Base-by-base conservation (phyloP, 768 basidiomycete species). In the Trametes villosa region DNA sequence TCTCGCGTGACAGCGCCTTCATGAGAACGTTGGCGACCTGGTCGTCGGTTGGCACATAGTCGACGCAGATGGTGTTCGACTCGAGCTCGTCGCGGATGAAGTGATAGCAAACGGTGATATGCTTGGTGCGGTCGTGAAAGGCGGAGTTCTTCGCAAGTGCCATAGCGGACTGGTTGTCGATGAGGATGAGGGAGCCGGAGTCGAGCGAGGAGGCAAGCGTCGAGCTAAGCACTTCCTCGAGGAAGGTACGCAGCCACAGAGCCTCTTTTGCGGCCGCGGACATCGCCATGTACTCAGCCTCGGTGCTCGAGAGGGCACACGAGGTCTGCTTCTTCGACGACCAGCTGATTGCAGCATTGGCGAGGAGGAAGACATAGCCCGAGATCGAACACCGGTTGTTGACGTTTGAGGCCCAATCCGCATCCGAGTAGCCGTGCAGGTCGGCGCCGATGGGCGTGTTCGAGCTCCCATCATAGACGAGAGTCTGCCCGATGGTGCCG, bases 211-310 rank as follows among this genome's bases (percentile, higher is more conserved):
- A n/a, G n/a, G n/a, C n/a, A n/a, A n/a, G n/a, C n/a, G n/a, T n/a
- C n/a, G n/a, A n/a, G n/a, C n/a, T n/a, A n/a, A n/a, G n/a, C n/a
- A 41, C 3, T 20, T 7, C 46, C 41, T 63, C 50, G 7, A 76
- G 45, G 12, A 73, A 65, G 3, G 31, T 59, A 8, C 60, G 62
- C 49, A 74, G 63, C 76, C 77, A 81, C 33, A 74, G 51, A 0
- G 63, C 67, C 51, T 79, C 68, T 44, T 72, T 63, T 0, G 66
- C 64, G 2, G 67, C 72, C 9, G 74, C 62, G 2, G 68, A 46
- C 5, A 69, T 59, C 0, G 74, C 74, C 47, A 79, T 71, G 62
- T 76, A 78, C 67, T 79, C 77, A 0, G 76, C 72, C 59, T 78
- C 74, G 4, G 66, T 67, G 12, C 73, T 70, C 0, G 74, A 78